These are phyloP conservation scores for Arctium lappa DNA, from an alignment of 129 eudicot species.

Conservation along the genomic window DNA sequence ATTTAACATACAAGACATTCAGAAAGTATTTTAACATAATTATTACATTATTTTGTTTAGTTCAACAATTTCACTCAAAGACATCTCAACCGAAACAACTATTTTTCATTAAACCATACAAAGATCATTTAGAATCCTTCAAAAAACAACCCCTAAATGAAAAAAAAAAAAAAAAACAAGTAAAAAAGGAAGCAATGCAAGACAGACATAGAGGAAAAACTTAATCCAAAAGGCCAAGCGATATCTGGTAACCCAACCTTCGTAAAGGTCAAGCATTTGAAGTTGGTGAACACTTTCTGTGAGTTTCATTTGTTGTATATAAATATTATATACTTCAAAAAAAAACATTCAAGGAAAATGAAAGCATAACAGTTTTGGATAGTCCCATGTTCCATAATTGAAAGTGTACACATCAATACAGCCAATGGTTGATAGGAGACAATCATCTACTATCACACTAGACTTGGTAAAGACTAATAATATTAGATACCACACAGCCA, in stretches of 20 bases:
- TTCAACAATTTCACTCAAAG: too few species aligned
- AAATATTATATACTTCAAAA: not conserved
- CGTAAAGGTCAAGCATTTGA: too few species aligned
- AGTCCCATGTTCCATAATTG: conserved; percentile 22
- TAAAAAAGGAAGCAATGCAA: not conserved
- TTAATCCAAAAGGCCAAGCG: not conserved
- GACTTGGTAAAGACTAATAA: not conserved
- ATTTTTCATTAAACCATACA: not conserved
- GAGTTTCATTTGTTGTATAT: too few species aligned
- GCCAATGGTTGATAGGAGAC: conserved; percentile 10
- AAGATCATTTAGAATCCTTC: not conserved
- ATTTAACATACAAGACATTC: too few species aligned
- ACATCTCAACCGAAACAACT: not conserved
- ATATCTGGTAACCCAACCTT: too few species aligned
- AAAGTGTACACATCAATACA: conserved; percentile 21
- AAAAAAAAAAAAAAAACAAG: too few species aligned
- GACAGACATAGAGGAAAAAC: not conserved
- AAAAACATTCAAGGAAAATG: not conserved
- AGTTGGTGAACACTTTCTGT: not conserved
- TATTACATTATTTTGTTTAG: too few species aligned
- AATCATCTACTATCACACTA: conserved; percentile 7
- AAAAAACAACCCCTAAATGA: not conserved
- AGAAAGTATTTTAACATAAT: too few species aligned
- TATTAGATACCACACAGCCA: not conserved
- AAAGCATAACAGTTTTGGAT: conserved; percentile 3